Evolutionary conservation across 192 early-diverging fungal genomes (phyloP).

Genomic region (Dissophora globulifera): DNA sequence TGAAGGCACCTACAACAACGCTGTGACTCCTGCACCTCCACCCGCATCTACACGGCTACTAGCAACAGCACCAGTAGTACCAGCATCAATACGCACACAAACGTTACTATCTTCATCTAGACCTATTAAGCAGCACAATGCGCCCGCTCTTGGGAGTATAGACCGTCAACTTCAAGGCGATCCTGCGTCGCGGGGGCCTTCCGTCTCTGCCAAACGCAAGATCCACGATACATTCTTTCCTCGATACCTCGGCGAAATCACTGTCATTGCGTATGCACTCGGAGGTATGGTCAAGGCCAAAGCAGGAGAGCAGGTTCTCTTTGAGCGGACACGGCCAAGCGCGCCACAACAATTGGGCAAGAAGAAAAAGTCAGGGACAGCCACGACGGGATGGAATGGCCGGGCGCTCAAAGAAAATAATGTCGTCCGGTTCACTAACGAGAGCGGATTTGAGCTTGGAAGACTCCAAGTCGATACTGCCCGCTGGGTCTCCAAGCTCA

Average conservation of each 20-base stretch:
- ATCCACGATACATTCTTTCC: constrained; percentile 16
- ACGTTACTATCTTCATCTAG: no score
- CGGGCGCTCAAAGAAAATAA: constrained; percentile 46
- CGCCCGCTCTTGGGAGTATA: no score
- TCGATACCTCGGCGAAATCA: constrained; percentile 33
- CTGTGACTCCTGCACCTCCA: constrained; percentile 7
- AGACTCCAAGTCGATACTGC: constrained; percentile 54
- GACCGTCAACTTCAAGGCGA: no score
- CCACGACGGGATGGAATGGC: constrained; percentile 29
- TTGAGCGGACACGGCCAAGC: constrained; percentile 46
- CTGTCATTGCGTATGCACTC: constrained; percentile 54
- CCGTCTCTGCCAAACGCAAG: constrained; percentile 12
- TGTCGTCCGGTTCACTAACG: constrained; percentile 60
- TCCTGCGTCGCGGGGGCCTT: no score
- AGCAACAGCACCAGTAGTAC: no score
- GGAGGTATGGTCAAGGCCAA: constrained; percentile 52
- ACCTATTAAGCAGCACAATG: no score
- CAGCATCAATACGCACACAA: no score
- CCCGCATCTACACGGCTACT: neutral
- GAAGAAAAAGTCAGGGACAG: constrained; percentile 28
- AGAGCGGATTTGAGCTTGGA: constrained; percentile 56
- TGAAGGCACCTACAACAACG: constrained; percentile 33
- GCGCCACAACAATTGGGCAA: constrained; percentile 23
- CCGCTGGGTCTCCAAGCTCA: constrained; percentile 56
- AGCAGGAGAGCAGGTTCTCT: constrained; percentile 48